Evolutionary conservation across 2,329 filamentous ascomycete genomes (phyloP).

Genomic region (Emmonsia crescens): DNA sequence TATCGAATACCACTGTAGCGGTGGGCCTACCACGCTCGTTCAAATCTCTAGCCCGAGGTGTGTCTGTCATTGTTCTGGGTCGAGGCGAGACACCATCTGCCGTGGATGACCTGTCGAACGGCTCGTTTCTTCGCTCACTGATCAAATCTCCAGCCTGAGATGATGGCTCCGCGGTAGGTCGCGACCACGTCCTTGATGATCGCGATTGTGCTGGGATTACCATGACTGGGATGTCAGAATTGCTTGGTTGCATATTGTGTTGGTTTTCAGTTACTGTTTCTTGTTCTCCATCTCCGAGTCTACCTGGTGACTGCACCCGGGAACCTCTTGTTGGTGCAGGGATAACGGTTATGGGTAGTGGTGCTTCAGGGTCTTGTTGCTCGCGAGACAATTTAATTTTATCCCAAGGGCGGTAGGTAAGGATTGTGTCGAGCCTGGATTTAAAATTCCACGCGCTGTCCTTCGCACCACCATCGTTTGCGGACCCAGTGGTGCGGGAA

Average conservation of each 20-base stretch:
- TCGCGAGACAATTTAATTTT: conserved; percentile 30
- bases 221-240: conserved; percentile 41
- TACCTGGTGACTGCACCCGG: conserved; percentile 44
- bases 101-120: not conserved
- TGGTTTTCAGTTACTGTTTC: not conserved
- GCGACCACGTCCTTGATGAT: conserved; percentile 42
- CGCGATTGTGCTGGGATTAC: conserved; percentile 48
- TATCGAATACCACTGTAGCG: not conserved
- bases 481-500: too few species aligned
- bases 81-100: not conserved
- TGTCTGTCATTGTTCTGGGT: not conserved
- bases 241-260: not conserved
- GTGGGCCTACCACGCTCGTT: not conserved
- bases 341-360: conserved; percentile 49
- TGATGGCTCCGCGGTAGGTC: not conserved
- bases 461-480: conserved; percentile 24
- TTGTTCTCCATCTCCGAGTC: conserved; percentile 10
- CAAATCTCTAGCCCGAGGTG: not conserved
- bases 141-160: not conserved
- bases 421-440: conserved; percentile 35
- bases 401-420: conserved; percentile 41
- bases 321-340: conserved; percentile 46
- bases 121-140: not conserved
- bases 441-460: conserved; percentile 36
- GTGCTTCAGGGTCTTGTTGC: conserved; percentile 25